phyloP scores from a whole-genome alignment of 495 filamentous ascomycete species.

The Margaritispora aquatica region DNA sequence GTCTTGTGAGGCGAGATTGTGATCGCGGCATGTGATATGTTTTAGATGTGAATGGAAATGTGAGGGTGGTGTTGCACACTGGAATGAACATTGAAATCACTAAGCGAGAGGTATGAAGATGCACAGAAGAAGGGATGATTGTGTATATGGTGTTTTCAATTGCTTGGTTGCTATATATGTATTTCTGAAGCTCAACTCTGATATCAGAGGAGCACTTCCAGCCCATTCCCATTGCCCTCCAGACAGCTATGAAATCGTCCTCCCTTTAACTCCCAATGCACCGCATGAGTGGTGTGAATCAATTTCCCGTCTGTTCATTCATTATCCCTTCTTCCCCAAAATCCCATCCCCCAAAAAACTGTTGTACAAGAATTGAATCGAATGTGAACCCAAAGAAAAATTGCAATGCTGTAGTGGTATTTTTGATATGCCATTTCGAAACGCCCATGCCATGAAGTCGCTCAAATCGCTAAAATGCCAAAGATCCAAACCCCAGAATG shows the following conservation, averaged over 20 bases:
- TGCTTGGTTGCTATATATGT: neutral
- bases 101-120: too few species aligned
- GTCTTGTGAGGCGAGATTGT: too few species aligned
- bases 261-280: slow-evolving; percentile 15
- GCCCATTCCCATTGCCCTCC: too few species aligned
- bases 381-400: too few species aligned
- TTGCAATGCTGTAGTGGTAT: slow-evolving; percentile 7
- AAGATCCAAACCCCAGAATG: slow-evolving; percentile 1
- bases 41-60: too few species aligned
- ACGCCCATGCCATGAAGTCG: neutral
- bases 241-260: slow-evolving; percentile 3
- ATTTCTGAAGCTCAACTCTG: neutral
- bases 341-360: neutral
- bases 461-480: slow-evolving; percentile 18
- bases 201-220: neutral
- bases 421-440: neutral
- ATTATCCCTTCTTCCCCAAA: neutral
- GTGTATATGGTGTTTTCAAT: neutral
- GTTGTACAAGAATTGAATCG: neutral
- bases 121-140: too few species aligned
- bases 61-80: too few species aligned
- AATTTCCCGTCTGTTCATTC: neutral
- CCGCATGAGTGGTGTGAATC: slow-evolving; percentile 18
- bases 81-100: too few species aligned
- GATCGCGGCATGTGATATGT: too few species aligned